Base-by-base conservation (phyloP, 2,329 filamentous ascomycete species). In the Ceratocystis cacaofunesta region DNA sequence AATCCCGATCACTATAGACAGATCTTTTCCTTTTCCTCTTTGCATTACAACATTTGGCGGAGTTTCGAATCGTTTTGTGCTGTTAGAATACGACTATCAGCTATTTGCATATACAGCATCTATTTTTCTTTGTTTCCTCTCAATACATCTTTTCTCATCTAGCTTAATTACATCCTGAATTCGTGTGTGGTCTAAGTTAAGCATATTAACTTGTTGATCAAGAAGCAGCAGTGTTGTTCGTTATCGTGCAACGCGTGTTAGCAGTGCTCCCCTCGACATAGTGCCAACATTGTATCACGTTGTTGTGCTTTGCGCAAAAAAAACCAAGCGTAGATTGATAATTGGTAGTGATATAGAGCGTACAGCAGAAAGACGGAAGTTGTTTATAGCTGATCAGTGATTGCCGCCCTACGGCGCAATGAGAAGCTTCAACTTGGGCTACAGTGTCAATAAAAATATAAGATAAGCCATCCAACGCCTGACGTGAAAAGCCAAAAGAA, bases 71-170 rank as follows among this genome's bases (percentile, higher is more conserved):
- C 63, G 25, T 58, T 65, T 66, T 15, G 25, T 17, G 66, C n/a
- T 61, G 61, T 22, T 48, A 44, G 60, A 63, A 68, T 25, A 65
- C 64, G 41, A 25, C n/a, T 62, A 50, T 65, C 25, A 36, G 55
- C 55, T 36, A 30, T 17, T 36, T 58, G 55, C 30, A 36, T 58
- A 58, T 58, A 58, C n/a, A 58, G 28, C 55, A 58, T 36, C 17
- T 30, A 12, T n/a, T 58, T n/a, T n/a, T 32, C 2, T 36, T 32
- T 8, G n/a, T 36, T 36, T n/a, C 28, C 28, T 36, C 25, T 58
- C 25, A 32, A 58, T 58, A 58, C 17, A 68, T 28, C 25, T 25
- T 65, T 17, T 62, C 64, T 48, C 3, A 25, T 28, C 8, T 52
- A 25, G n/a, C 5, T 7, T 22, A 10, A 52, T 12, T 10, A 52